Evolutionary conservation across 495 filamentous ascomycete genomes (phyloP).

Genomic region (Hypomontagnella submonticulosa): DNA sequence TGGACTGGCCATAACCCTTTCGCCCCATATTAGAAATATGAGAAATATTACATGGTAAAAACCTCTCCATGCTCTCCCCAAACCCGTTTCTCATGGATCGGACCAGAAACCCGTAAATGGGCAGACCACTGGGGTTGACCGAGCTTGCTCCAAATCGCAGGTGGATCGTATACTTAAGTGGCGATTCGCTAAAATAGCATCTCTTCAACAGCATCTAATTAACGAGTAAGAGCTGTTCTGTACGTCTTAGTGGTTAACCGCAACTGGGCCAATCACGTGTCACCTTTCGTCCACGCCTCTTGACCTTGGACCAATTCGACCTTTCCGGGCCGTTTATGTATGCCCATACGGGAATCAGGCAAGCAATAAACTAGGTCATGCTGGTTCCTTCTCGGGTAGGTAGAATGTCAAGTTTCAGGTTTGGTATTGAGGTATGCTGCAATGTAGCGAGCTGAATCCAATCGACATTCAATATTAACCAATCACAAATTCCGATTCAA

Average conservation of each 20-base stretch:
- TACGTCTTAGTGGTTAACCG: conserved; percentile 16
- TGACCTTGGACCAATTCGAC: conserved; percentile 1
- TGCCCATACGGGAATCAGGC: conserved; percentile 5
- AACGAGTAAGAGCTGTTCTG: conserved; percentile 27
- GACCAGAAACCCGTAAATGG: conserved; percentile 20
- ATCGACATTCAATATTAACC: neutral
- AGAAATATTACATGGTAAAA: neutral
- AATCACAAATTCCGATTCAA: conserved; percentile 7
- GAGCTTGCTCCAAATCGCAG: conserved; percentile 28
- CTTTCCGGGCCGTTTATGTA: neutral
- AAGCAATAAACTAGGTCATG: conserved; percentile 9
- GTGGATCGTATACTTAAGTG: conserved; percentile 42
- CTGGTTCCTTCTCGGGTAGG: conserved; percentile 26
- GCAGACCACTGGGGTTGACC: conserved; percentile 15
- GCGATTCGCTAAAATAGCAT: conserved; percentile 31
- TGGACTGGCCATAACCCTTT: no score
- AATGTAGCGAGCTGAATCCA: conserved; percentile 11
- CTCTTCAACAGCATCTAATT: conserved; percentile 14
- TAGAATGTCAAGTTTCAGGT: conserved; percentile 9
- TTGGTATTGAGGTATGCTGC: conserved; percentile 5
- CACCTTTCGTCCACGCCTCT: conserved; percentile 38
- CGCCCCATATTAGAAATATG: conserved; percentile 10
- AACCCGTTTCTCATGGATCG: conserved; percentile 14
- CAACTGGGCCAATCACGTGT: conserved; percentile 31
- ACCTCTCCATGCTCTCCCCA: conserved; percentile 4